Conservation (phyloP, 2,329 filamentous ascomycete genomes). For the Neoscytalidium dimidiatum region DNA sequence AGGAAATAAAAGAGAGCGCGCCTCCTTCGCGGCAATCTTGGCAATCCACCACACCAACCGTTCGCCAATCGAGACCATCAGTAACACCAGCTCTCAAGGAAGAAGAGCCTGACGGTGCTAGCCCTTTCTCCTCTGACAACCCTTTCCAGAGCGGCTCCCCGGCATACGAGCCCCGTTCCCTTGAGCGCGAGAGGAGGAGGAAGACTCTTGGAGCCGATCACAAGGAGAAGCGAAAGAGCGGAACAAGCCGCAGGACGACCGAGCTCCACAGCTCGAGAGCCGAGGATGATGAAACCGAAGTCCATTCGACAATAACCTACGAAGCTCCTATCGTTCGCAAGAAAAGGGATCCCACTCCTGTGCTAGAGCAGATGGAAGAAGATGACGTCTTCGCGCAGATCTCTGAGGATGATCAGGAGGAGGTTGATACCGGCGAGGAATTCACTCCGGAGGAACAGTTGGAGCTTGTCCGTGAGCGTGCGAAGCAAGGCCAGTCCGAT, state of each 20-base stretch:
- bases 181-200: constrained; percentile 50
- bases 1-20: constrained; percentile 36
- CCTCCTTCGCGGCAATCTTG: constrained; percentile 21
- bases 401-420: constrained; percentile 12
- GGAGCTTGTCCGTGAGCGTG: constrained; percentile 72
- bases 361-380: neutral
- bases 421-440: constrained; percentile 77
- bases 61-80: constrained; percentile 33
- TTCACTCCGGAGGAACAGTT: constrained; percentile 87
- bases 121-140: constrained; percentile 84
- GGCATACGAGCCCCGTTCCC: constrained; percentile 36
- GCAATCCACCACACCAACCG: neutral
- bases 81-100: constrained; percentile 44
- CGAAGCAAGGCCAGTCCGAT: constrained; percentile 55
- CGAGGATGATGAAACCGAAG: constrained; percentile 52
- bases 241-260: constrained; percentile 44
- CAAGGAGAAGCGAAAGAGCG: constrained; percentile 46
- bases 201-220: constrained; percentile 49
- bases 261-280: constrained; percentile 46
- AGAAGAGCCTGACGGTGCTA: constrained; percentile 52
- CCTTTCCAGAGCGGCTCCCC: constrained; percentile 88
- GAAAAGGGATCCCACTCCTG: constrained; percentile 7
- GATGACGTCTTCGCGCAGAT: constrained; percentile 3
- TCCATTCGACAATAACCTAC: constrained; percentile 42
- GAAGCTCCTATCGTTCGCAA: neutral